Conservation (phyloP, 441 rosid genomes). For the Hura crepitans region DNA sequence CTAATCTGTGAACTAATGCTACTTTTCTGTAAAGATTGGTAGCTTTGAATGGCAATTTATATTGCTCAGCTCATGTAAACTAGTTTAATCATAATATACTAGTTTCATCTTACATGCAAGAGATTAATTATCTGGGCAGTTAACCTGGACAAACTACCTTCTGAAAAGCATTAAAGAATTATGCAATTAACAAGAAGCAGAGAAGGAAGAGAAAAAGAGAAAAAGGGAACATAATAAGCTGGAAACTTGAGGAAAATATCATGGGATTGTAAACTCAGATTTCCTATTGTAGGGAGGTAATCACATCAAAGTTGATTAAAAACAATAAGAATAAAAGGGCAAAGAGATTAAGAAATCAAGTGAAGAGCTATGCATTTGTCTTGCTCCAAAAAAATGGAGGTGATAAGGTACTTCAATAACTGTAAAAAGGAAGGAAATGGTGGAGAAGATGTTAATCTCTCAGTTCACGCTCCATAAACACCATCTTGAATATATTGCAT, state of each 20-base stretch:
- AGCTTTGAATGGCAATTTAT: not conserved
- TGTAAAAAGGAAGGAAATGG: not conserved
- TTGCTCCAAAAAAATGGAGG: not conserved
- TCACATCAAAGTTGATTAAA: not conserved
- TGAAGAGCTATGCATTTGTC: not conserved
- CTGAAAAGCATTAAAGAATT: not conserved
- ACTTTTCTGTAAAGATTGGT: not conserved
- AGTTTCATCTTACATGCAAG: not conserved
- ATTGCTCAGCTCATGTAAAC: not conserved
- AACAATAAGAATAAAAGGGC: not conserved
- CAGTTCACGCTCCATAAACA: not conserved
- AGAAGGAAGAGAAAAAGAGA: too few species aligned
- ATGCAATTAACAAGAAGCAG: not conserved
- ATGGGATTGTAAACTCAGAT: not conserved
- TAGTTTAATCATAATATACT: not conserved
- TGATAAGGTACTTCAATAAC: not conserved
- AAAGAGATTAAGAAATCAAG: not conserved
- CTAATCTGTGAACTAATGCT: not conserved
- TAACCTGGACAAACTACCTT: not conserved
- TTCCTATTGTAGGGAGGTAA: not conserved
- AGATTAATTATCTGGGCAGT: not conserved
- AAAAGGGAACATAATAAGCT: too few species aligned
- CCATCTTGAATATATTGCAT: not conserved
- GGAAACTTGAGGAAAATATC: not conserved
- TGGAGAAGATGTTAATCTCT: not conserved